Conservation (phyloP, 2,329 filamentous ascomycete species). For the Albifimbria verrucaria region DNA sequence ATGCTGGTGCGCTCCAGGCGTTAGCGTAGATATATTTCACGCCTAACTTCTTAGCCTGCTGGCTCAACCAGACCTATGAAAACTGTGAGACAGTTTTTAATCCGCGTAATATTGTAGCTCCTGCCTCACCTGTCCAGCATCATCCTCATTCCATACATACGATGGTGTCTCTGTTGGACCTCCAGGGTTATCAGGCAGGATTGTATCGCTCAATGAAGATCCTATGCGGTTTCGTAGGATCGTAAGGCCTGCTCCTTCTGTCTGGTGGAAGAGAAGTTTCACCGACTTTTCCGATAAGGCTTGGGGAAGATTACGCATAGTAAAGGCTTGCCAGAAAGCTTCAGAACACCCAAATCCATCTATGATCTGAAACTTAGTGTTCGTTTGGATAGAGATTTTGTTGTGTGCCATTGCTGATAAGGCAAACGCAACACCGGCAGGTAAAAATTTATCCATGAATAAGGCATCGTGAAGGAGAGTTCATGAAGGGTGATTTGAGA, state of each 20-base stretch:
- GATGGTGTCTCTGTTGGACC: neutral
- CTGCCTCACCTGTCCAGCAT: neutral
- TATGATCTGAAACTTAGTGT: neutral
- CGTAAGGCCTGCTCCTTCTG: neutral
- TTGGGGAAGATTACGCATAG: neutral
- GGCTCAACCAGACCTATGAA: neutral
- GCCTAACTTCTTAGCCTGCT: constrained; percentile 16
- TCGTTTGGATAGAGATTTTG: neutral
- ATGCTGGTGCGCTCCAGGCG: constrained; percentile 48
- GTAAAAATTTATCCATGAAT: too few species aligned
- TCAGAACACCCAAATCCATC: constrained; percentile 2
- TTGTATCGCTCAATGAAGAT: neutral
- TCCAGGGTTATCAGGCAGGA: neutral
- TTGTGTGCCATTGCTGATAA: neutral
- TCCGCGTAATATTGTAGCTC: neutral
- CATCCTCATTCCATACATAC: neutral
- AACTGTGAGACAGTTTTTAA: neutral
- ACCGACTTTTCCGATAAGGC: neutral
- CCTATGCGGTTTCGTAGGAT: constrained; percentile 2
- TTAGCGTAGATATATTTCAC: constrained; percentile 44
- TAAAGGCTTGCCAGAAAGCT: neutral
- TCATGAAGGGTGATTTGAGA: too few species aligned
- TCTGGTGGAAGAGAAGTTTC: neutral
- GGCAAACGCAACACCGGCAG: too few species aligned
- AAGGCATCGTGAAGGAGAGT: too few species aligned